Base-by-base conservation (phyloP, 75 land plant genomes). In the Gnetum montanum region DNA sequence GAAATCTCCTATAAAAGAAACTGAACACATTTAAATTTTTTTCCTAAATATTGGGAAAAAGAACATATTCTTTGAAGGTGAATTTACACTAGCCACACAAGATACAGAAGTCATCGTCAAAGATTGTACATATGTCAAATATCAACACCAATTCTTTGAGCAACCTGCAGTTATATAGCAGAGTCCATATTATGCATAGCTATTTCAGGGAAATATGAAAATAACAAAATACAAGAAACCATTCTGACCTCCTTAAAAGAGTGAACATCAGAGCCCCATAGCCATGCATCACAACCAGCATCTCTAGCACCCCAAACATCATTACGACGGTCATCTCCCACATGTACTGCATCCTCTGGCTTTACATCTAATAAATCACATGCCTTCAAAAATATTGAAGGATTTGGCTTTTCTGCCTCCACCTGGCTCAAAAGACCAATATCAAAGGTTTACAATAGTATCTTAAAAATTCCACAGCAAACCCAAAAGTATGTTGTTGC, bases 281-380 rank as follows among this genome's bases (percentile, higher is more conserved):
- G 91, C 95, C 90, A 89, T 48, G 95, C 95, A 69, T 89, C 95
- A 57, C 95, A 89, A 30, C 95, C 95, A 10, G 95, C 95, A 76
- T 89, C 95, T 60, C 90, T 70, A 6, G 95, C 90, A 51, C 95
- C 95, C 95, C 90, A 85, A 46, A 85, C 53, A 36, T 85, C 90
- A 63, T 89, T 85, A 44, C 95, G 70, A 11, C 90, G 69, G 36
- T 85, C 95, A 79, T 89, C 95, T 22, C 90, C 95, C 7, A 89
- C 90, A 73, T 89, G 95, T 1, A 89, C 83, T 55, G 76, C 83
- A 58, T 85, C 95, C 51, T 89, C 86, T 34, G 90, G 80, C n/a
- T 85, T 68, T 24, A 89, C 86, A 20, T 90, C 95, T 23, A 89
- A 36, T 1, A 69, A 64, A 28, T 89, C 95, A 67, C 95, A 89